Evolutionary conservation across 2,329 filamentous ascomycete species (phyloP), one percentile per base, ranked within the genome.

Genomic region (Aspergillus oerlinghausenensis): DNA sequence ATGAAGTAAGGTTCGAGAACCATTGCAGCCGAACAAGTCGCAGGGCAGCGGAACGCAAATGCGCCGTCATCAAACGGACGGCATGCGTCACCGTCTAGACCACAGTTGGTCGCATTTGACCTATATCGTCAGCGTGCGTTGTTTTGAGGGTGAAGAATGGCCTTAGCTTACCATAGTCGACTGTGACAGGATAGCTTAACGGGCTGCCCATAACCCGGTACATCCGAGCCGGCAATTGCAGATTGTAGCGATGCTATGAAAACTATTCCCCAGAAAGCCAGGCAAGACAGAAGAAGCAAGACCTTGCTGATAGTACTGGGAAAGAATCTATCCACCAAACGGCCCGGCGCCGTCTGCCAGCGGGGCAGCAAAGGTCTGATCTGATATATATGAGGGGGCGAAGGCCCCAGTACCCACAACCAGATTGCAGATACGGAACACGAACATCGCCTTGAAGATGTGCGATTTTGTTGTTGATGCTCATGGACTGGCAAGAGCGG

Each of bases 21-120:
- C 40, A 81, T 76, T 2, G 77, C 74, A 48, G 76, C 75, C 52
- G 77, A 77, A 66, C 83, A 86, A 51, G 82, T 80, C 6, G 83
- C 80, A 3, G 83, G 82, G 64, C 83, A 86, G 49, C 81, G 76
- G 61, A 86, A 86, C 0, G 82, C 75, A 60, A 85, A 77, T 1
- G 75, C 76, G 17, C 72, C 71, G 48, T 83, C 80, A 40, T 79
- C 75, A 63, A 85, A 85, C 0, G 83, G 83, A 19, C 80, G 79
- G 64, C 83, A 86, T 9, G 75, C 69, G 58, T 84, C 77, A 0
- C 82, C 83, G 65, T 85, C 79, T 3, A 85, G 60, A 2, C 82
- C 83, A 62, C 83, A 86, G n/a, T 69, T 62, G 0, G 71, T 74
- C 6, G 75, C 63, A 65, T 73, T 73, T 8, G 58, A 55, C 71